These are phyloP conservation scores for Sordariomycetes sp. DNA, from an alignment of 2,329 filamentous ascomycete species.

Conservation along the genomic window DNA sequence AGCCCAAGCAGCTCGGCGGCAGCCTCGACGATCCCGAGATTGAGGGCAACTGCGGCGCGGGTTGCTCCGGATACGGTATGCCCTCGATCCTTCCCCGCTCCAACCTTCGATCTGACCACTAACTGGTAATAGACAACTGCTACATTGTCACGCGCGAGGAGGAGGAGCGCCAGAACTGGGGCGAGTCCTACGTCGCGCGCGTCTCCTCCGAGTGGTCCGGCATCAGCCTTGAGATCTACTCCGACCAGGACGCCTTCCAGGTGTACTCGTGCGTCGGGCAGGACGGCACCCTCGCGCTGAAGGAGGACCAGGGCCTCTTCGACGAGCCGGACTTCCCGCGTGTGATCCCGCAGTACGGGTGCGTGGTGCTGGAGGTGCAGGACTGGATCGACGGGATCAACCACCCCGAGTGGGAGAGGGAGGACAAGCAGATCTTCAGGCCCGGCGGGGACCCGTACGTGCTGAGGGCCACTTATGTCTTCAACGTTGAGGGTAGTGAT, in stretches of 20 bases:
- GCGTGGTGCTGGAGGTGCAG: constrained; percentile 83
- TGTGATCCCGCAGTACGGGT: constrained; percentile 66
- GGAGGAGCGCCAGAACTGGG: constrained; percentile 53
- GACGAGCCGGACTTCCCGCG: constrained; percentile 43
- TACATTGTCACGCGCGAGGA: constrained; percentile 55
- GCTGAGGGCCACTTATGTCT: constrained; percentile 51
- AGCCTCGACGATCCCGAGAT: constrained; percentile 54
- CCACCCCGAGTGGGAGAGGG: constrained; percentile 74
- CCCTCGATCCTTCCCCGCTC: neutral
- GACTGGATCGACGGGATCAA: constrained; percentile 94
- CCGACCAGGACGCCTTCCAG: constrained; percentile 81
- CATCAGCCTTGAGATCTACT: constrained; percentile 71
- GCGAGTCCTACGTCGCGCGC: constrained; percentile 48
- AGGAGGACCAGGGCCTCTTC: constrained; percentile 57
- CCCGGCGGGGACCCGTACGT: constrained; percentile 51
- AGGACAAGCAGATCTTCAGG: constrained; percentile 46
- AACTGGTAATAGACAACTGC: constrained; percentile 43
- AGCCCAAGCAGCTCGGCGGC: constrained; percentile 67
- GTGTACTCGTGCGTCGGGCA: constrained; percentile 75
- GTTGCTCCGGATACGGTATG: constrained; percentile 77
- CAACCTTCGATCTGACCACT: neutral
- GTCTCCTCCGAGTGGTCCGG: constrained; percentile 68
- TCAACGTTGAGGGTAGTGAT: constrained; percentile 32
- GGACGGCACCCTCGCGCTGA: constrained; percentile 60
- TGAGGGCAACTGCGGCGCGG: constrained; percentile 63